Conservation (phyloP, 345 rosid genomes). For the Lepidium sativum region DNA sequence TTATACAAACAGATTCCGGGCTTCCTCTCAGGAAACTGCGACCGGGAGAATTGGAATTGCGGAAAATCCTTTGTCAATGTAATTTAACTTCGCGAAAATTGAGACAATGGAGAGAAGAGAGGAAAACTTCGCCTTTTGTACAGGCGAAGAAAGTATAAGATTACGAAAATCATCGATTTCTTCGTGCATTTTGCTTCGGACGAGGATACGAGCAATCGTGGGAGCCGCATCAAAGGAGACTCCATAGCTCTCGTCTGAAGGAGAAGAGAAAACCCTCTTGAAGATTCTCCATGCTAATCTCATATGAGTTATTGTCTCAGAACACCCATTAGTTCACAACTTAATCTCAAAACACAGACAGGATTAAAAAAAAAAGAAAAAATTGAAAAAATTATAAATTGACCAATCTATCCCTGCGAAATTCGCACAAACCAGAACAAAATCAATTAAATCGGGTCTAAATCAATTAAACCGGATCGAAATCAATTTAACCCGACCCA, state of each 20-base stretch:
- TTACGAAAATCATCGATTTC: conserved; percentile 63
- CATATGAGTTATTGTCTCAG: too few relatives aligned
- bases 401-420: too few relatives aligned
- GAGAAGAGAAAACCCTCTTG: conserved; percentile 59
- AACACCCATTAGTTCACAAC: too few relatives aligned
- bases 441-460: too few relatives aligned
- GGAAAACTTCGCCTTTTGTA: conserved; percentile 15
- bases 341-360: too few relatives aligned
- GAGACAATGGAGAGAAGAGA: conserved; percentile 38
- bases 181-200: conserved; percentile 48
- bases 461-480: too few relatives aligned
- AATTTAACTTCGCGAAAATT: conserved; percentile 44
- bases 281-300: conserved; percentile 77
- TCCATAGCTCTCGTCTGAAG: conserved; percentile 17
- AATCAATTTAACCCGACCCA: too few relatives aligned
- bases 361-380: too few relatives aligned
- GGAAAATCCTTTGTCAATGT: conserved; percentile 43
- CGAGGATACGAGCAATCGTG: conserved; percentile 53
- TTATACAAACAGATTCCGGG: conserved; percentile 55
- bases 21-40: conserved; percentile 36
- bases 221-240: conserved; percentile 34
- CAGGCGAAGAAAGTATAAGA: conserved; percentile 35
- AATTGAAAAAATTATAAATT: too few relatives aligned
- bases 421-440: too few relatives aligned
- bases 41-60: conserved; percentile 49